phyloP scores from a whole-genome alignment of 176 grass and related monocot species.

The Aegilops umbellulata region DNA sequence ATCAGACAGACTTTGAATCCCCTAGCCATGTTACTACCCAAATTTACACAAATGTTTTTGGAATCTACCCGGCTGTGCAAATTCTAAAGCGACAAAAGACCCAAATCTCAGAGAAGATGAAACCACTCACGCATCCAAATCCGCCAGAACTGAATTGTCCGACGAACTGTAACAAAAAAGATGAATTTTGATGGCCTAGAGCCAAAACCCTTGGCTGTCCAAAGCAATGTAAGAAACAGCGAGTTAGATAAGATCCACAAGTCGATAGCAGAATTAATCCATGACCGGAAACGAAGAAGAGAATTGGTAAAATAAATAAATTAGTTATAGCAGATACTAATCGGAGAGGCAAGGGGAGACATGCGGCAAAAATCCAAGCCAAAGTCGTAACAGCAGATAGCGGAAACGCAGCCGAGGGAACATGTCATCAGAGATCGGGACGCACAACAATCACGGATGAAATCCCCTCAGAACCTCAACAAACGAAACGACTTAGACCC shows the following conservation, averaged over 20 bases:
- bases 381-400: conserved; percentile 4
- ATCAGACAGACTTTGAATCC: neutral
- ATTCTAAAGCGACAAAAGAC: neutral
- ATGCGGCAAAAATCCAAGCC: neutral
- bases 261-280: neutral
- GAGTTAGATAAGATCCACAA: neutral
- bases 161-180: neutral
- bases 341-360: neutral
- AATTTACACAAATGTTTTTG: neutral
- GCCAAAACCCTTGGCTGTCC: neutral
- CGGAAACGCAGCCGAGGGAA: neutral
- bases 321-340: neutral
- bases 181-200: neutral
- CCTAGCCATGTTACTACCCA: neutral
- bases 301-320: neutral
- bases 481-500: neutral
- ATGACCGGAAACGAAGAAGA: neutral
- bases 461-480: neutral
- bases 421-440: neutral
- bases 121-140: neutral
- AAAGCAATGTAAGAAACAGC: neutral
- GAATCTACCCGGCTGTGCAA: neutral
- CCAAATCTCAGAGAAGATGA: neutral
- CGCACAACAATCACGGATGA: neutral
- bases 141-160: neutral